These are phyloP conservation scores for Fonsecaea pugnacius DNA, from an alignment of 2,329 filamentous ascomycete species.

Conservation along the genomic window DNA sequence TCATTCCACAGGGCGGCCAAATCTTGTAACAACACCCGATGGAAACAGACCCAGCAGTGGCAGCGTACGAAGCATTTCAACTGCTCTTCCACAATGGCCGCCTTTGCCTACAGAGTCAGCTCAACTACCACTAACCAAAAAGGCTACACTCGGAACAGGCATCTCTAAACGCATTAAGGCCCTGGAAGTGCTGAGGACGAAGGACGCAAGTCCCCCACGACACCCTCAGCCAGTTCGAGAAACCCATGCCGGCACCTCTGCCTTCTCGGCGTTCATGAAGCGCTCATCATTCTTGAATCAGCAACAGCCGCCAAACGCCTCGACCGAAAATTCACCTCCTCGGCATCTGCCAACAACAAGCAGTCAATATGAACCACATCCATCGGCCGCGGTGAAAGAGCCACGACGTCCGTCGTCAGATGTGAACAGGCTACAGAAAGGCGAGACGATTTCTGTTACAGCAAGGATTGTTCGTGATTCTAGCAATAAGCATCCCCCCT, in stretches of 20 bases:
- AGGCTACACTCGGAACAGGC: conserved; percentile 81
- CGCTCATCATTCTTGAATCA: conserved; percentile 38
- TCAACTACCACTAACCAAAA: conserved; percentile 66
- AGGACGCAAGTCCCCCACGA: conserved; percentile 38
- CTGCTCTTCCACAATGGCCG: conserved; percentile 37
- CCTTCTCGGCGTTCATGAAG: conserved; percentile 39
- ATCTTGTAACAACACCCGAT: conserved; percentile 28
- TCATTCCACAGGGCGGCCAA: conserved; percentile 18
- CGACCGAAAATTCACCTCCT: conserved; percentile 37
- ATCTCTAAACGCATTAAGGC: conserved; percentile 96
- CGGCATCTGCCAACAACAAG: conserved; percentile 23
- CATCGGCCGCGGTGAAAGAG: conserved; percentile 8
- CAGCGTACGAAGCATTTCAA: conserved; percentile 35
- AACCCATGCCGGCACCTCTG: conserved; percentile 38
- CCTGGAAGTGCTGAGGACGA: conserved; percentile 70
- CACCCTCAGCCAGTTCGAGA: conserved; percentile 38
- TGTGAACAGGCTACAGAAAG: conserved; percentile 31
- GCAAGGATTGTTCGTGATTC: conserved; percentile 75
- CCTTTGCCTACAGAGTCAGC: conserved; percentile 38
- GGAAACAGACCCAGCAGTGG: conserved; percentile 23
- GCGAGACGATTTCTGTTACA: conserved; percentile 83
- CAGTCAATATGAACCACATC: conserved; percentile 17
- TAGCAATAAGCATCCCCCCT: conserved; percentile 29
- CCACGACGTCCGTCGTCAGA: conserved; percentile 20
- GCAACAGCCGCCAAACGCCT: conserved; percentile 39